Evolutionary conservation across 2,329 filamentous ascomycete genomes (phyloP), one percentile per base, ranked within the genome.

Genomic region (Endothia cerciana): DNA sequence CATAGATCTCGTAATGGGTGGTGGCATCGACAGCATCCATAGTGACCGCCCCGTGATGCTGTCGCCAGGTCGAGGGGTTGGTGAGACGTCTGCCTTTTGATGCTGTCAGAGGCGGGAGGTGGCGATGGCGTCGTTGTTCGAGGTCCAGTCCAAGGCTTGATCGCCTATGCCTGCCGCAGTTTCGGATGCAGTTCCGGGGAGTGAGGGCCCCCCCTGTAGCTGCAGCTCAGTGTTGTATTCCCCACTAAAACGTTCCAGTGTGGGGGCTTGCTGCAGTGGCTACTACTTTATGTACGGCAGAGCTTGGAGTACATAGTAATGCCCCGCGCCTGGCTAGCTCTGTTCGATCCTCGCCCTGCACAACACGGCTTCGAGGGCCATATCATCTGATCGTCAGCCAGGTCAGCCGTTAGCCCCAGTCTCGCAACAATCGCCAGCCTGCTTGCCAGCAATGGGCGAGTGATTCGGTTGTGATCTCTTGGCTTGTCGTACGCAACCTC

Each of bases 21-120:
- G 86, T 87, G 72, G 82, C 83, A 75, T 88, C 86, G 77, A 83
- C 81, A 69, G 76, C 78, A 70, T 83, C 82, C 85, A 88, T 88
- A 63, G 70, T 79, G 75, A 67, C 36, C 41, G 65, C 49, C 56
- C 33, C 59, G 15, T 41, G 59, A 49, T 36, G 51, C 56, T 41
- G 59, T 63, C 55, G 47, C 51, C 49, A 41, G 19, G 6, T 47
- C 4, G 53, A 17, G n/a, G 19, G 19, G 36, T 19, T 45, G 63
- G 45, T 7, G 63, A 17, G n/a, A 11, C 10, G 11, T n/a, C n/a
- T 33, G 30, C 15, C 33, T 7, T 38, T 11, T 56, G 53, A 2
- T 4, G 30, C 13, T 10, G 53, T 11, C 30, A 30, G 53, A 38
- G 30, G 19, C 17, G 30, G 17, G 30, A 22, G 1, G 15, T 45